Percentiles rank a stretch among this genome's conserved stretches.
These are phyloP conservation scores for Mucor mucedo DNA, from an alignment of 371 early-diverging fungal genomes.

Conservation along the genomic window DNA sequence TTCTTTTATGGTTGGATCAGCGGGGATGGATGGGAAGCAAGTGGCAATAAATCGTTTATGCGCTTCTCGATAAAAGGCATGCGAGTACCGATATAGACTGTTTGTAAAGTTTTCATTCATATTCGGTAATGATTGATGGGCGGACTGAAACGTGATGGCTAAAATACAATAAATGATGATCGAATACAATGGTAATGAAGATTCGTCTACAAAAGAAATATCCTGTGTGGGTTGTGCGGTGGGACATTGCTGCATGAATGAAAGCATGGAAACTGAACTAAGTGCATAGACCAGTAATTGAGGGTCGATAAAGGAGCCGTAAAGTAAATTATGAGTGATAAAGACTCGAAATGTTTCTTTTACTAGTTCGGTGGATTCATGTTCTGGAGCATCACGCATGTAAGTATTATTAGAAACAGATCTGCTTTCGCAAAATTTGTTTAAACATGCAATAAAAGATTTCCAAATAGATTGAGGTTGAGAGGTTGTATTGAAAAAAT, in stretches of 20 bases:
- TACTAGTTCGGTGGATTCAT: background rate
- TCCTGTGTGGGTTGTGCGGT: background rate
- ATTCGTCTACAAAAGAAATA: background rate
- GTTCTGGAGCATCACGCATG: background rate
- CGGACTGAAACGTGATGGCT: constrained; percentile 38
- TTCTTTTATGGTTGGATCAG: background rate
- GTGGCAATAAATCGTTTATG: constrained; percentile 32
- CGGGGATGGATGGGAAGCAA: constrained; percentile 19
- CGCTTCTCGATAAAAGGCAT: constrained; percentile 36
- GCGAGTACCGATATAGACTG: constrained; percentile 7
- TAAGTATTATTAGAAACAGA: background rate
- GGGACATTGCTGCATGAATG: constrained; percentile 8
- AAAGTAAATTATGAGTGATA: constrained; percentile 36
- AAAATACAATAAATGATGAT: constrained; percentile 35
- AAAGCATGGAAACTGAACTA: constrained; percentile 13
- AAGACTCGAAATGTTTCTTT: constrained; percentile 22
- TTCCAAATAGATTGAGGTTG: constrained; percentile 37
- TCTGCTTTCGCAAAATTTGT: background rate
- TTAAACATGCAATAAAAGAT: constrained; percentile 19
- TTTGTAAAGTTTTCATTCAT: background rate
- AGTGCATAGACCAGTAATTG: constrained; percentile 7
- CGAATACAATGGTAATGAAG: constrained; percentile 11
- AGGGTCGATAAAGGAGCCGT: constrained; percentile 36
- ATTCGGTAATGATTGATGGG: constrained; percentile 34
- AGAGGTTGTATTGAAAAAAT: constrained; percentile 37